Percentiles rank a stretch among this genome's conserved stretches.
Evolutionary conservation across 75 land plant genomes (phyloP).

Genomic region (Azolla pinnata): DNA sequence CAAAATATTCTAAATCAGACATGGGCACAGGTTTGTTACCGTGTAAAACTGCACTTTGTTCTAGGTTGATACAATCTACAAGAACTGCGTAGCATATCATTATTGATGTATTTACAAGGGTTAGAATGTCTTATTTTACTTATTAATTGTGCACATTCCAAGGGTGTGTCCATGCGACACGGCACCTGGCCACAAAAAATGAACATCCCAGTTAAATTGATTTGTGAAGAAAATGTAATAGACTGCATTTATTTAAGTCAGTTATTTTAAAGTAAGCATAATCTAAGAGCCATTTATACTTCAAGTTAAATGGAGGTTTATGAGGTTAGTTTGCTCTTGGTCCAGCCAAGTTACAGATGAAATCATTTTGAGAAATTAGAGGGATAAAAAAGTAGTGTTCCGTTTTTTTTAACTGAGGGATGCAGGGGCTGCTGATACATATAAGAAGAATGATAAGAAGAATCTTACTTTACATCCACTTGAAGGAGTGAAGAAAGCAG

Average conservation of each 20-base stretch:
- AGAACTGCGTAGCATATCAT: neutral
- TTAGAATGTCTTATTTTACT: slow-evolving; percentile 25
- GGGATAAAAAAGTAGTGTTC: too few relatives aligned
- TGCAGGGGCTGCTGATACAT: neutral
- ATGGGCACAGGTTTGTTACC: neutral
- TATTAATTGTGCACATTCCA: slow-evolving; percentile 76
- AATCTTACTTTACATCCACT: slow-evolving; percentile 73
- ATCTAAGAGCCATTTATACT: neutral
- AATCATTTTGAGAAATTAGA: too few relatives aligned
- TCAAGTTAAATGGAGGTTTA: too few relatives aligned
- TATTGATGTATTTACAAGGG: neutral
- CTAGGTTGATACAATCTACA: neutral
- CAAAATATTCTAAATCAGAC: neutral
- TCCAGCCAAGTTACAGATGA: too few relatives aligned
- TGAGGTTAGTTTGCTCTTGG: too few relatives aligned
- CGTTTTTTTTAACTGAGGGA: too few relatives aligned
- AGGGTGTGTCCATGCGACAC: slow-evolving; percentile 57
- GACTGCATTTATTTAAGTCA: too few relatives aligned
- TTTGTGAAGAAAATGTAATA: too few relatives aligned
- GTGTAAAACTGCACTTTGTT: neutral
- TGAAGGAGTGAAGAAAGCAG: slow-evolving; percentile 79
- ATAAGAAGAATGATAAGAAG: neutral
- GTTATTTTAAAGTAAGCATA: too few relatives aligned
- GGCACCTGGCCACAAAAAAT: slow-evolving; percentile 41
- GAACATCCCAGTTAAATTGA: too few relatives aligned